Base-by-base conservation (phyloP, 805 yeast species). In the Brettanomyces naardenensis region DNA sequence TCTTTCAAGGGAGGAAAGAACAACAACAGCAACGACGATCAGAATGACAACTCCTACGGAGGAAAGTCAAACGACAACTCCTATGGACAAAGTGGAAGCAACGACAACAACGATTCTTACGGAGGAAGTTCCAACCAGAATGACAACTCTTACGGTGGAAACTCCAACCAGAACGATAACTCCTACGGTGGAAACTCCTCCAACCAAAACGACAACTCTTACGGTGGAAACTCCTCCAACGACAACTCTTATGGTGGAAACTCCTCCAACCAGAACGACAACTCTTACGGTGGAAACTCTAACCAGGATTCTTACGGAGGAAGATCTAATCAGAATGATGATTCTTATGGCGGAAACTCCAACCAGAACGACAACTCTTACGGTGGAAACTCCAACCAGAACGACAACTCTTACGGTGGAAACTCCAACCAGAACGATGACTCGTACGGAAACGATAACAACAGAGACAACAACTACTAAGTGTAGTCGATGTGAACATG, bases 231-330 rank as follows among this genome's bases (percentile, higher is more conserved):
- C 21, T 50, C 56, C 25, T 50, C 51, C 40, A 54, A 60, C 43
- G 42, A 51, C 47, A 55, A 63, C 50, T 55, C 61, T 23, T 57
- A 52, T 45, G 68, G 62, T 22, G 51, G 53, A 33, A 51, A 48
- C 45, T 39, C 44, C 22, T 45, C 47, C 2, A 46, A 44, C 23
- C 46, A 49, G 30, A 35, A 39, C 19, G 47, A 49, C 39, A 48
- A 49, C 38, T 36, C 31, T 3, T 33, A 45, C 32, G 43, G 39
- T 44, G 48, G 49, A 44, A 39, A 46, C 34, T 43, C 50, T 3
- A 37, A 46, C 23, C 47, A 42, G 33, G 36, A 44, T 35, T 43
- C 30, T 46, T 56, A 2, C 47, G 51, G 35, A 53, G 51, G 10
- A 44, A 44, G 26, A 33, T 38, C 31, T 49, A 44, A 37, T 18